A percentile compares a stretch with the other conserved stretches of the same genome.
Evolutionary conservation across 768 basidiomycete genomes (phyloP).

Genomic region (Boletellus emodensis): DNA sequence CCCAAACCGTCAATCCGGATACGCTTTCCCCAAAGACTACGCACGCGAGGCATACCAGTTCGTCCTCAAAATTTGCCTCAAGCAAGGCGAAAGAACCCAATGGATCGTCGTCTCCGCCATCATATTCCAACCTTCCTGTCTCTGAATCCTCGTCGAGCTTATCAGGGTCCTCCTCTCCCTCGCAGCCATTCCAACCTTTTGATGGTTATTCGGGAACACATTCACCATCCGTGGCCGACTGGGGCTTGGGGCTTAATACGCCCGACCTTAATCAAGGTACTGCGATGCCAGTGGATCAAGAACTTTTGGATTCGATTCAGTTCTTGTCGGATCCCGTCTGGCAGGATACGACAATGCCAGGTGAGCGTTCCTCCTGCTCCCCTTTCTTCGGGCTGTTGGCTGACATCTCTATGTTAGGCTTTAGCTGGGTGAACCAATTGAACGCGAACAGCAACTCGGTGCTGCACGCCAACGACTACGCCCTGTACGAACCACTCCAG

Average conservation of each 20-base stretch:
- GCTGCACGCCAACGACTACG: slow-evolving; percentile 26
- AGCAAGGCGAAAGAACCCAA: slow-evolving; percentile 12
- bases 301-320: slow-evolving; percentile 60
- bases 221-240: slow-evolving; percentile 5
- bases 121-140: slow-evolving; percentile 10
- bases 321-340: slow-evolving; percentile 53
- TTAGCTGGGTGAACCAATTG: slow-evolving; percentile 34
- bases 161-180: slow-evolving; percentile 39
- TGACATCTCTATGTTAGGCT: slow-evolving; percentile 24
- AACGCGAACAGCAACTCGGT: slow-evolving; percentile 12
- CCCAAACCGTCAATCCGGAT: slow-evolving; percentile 40
- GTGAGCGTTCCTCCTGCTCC: slow-evolving; percentile 34
- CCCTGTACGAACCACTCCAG: slow-evolving; percentile 22
- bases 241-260: slow-evolving; percentile 23
- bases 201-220: slow-evolving; percentile 25
- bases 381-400: background rate
- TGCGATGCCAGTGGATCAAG: slow-evolving; percentile 55
- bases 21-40: slow-evolving; percentile 13
- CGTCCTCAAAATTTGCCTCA: slow-evolving; percentile 3
- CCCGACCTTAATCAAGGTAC: slow-evolving; percentile 39
- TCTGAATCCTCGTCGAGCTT: slow-evolving; percentile 20
- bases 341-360: slow-evolving; percentile 53
- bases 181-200: slow-evolving; percentile 35
- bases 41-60: background rate
- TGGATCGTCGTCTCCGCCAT: slow-evolving; percentile 2